Evolutionary conservation across 2,329 filamentous ascomycete species (phyloP).

Genomic region (Ophiostoma sp.): DNA sequence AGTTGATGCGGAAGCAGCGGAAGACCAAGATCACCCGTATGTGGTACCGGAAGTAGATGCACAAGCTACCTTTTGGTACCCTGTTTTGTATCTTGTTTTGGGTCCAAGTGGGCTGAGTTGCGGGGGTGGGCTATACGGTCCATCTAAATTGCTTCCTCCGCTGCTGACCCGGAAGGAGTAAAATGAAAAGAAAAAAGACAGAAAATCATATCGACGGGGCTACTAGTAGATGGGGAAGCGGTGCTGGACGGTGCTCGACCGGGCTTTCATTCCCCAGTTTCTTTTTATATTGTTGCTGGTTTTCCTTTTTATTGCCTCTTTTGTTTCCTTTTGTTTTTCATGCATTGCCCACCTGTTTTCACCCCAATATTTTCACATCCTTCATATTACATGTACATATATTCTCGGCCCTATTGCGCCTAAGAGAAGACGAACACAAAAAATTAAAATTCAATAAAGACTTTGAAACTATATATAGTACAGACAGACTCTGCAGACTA

Average conservation of each 20-base stretch:
- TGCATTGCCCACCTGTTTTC: constrained; percentile 4
- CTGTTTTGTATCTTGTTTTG: neutral
- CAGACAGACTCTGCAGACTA: neutral
- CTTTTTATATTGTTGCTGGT: neutral
- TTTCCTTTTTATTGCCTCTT: neutral
- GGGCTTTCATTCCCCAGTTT: neutral
- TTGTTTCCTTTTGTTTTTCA: neutral
- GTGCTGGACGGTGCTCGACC: neutral
- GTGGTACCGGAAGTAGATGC: constrained; percentile 52
- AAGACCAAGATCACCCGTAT: constrained; percentile 48
- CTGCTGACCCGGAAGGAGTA: neutral
- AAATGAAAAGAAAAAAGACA: neutral
- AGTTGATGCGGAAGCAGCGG: constrained; percentile 70
- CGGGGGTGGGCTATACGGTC: neutral
- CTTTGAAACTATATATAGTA: neutral
- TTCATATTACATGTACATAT: constrained; percentile 17
- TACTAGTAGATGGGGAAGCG: neutral
- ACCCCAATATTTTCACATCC: neutral
- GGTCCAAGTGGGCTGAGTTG: neutral
- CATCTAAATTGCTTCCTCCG: neutral
- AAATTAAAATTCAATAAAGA: constrained; percentile 2
- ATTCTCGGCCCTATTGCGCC: constrained; percentile 17
- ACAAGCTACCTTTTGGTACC: neutral
- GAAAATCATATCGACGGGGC: neutral
- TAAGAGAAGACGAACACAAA: constrained; percentile 10